Base-by-base conservation (phyloP, 1,284 basidiomycete genomes). In the Sanghuangporus sanghuang region DNA sequence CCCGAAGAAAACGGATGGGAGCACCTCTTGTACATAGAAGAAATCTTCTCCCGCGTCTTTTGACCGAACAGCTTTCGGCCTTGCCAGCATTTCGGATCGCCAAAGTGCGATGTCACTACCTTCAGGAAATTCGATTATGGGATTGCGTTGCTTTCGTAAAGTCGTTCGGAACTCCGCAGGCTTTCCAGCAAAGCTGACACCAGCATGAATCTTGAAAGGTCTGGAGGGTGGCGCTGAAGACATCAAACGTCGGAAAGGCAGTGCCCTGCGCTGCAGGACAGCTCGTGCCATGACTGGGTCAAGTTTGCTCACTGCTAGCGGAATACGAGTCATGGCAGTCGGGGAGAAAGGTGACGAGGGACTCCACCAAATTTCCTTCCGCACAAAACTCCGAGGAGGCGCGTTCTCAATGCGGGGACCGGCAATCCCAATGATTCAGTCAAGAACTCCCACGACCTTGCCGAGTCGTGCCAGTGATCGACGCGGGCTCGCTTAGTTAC, bases 151-250 rank as follows among this genome's bases (percentile, higher is more conserved):
- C 18, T 67, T 63, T 62, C 76, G 73, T 35, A 79, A 78, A 62
- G 50, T 16, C 18, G 46, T 39, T 8, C 50, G 55, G 35, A 39
- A 57, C 18, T 83, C 77, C 23, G 79, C 75, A 9, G 86, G 84
- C 73, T 94, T 94, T 48, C 87, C 86, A 48, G 87, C 87, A 84
- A 91, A 94, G 71, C 90, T 90, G 18, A 83, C 84, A 57, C 87
- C 90, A 44, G 92, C 79, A 67, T 90, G 83, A 69, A 92, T 89
- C 48, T 76, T 81, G 71, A 87, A 91, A 3, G 86, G 83, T 23
- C 81, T 81, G 16, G 18, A 11, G 6, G 35, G 46, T 11, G 74
- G 67, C 23, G 61, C 38, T 16, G 60, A 61, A n/a, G 64, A 64
- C 54, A 60, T 57, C n/a, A 61, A 21, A 32, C 63, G 63, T 38